Evolutionary conservation across 345 rosid genomes (phyloP).

Genomic region (Schrenkiella parvula): DNA sequence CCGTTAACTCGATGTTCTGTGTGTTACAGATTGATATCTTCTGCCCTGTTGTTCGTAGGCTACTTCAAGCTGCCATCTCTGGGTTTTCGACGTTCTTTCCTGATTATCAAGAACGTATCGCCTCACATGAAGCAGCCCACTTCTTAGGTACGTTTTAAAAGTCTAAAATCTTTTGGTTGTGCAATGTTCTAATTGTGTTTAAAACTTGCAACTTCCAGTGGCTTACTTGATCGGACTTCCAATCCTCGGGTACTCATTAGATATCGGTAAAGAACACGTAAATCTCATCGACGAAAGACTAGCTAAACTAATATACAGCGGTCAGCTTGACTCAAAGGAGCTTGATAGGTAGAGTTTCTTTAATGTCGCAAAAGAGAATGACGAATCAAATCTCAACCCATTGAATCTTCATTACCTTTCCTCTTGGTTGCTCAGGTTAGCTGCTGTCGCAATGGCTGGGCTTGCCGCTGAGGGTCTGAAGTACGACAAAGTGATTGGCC

Average conservation of each 20-base stretch:
- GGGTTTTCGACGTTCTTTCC: conserved; percentile 78
- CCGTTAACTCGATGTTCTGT: neutral
- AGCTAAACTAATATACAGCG: conserved; percentile 81
- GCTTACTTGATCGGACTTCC: conserved; percentile 88
- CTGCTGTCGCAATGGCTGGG: conserved; percentile 92
- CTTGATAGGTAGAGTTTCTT: conserved; percentile 60
- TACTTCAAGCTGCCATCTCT: conserved; percentile 83
- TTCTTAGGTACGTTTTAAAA: conserved; percentile 54
- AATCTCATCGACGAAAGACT: conserved; percentile 79
- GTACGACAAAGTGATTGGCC: conserved; percentile 92
- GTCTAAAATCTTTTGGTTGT: neutral
- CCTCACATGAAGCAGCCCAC: conserved; percentile 90
- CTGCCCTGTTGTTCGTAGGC: conserved; percentile 38
- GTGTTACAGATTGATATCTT: neutral
- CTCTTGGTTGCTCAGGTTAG: conserved; percentile 50
- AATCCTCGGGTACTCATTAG: conserved; percentile 78
- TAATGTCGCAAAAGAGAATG: neutral
- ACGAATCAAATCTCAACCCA: neutral
- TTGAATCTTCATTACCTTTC: conserved; percentile 2
- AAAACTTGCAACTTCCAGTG: conserved; percentile 39
- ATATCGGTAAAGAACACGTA: conserved; percentile 91
- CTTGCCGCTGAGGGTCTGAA: conserved; percentile 90
- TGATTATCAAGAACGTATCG: conserved; percentile 83
- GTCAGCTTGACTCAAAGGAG: conserved; percentile 80
- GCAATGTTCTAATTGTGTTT: conserved; percentile 12